Evolutionary conservation across 768 basidiomycete genomes (phyloP), one percentile per base, ranked within the genome.

Genomic region (Boletellus emodensis): DNA sequence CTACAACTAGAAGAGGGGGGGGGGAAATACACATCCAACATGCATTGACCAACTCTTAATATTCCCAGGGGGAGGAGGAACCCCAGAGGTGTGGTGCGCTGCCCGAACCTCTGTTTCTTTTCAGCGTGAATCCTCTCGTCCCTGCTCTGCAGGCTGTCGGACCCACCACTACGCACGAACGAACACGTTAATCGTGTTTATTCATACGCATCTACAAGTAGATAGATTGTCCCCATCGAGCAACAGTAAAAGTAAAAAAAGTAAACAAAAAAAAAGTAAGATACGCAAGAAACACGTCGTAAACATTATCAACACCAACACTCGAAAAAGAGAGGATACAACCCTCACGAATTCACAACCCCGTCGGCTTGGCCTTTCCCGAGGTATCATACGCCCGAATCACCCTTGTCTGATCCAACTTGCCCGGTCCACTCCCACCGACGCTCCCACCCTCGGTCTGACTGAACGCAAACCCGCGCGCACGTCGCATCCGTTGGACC

Each of bases 381-480:
- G 88, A 87, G 34, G 91, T 93, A 68, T 93, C 91, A 62, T 94
- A 92, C 24, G 90, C 90, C 48, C 90, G 74, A 58, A 93, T 92
- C 53, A 93, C 72, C 61, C 83, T 78, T 43, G 88, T 79, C 67
- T 97, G 94, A 69, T 95, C 94, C 71, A 94, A 87, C 55, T 83
- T 34, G 7, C 33, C 45, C 32, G 42, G 17, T 9, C 43, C 20
- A 4, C 12, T 33, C 1, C 37, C 55, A 1, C 6, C 43, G 2
- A 2, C 39, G 0, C 13, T 82, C 28, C 82, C 81, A 57, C 87
- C 88, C 70, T 97, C 94, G 3, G 94, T 96, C 70, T 97, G 94
- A 67, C 89, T 93, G 75, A 99, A 99, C 4, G 96, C 96, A 66
- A 98, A 99, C 3, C 96, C 96, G 42, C 96, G 84, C 55, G 92